Percentiles rank a stretch among this genome's conserved stretches.
Conservation (phyloP, 345 rosid genomes). For the Reutealis trisperma region DNA sequence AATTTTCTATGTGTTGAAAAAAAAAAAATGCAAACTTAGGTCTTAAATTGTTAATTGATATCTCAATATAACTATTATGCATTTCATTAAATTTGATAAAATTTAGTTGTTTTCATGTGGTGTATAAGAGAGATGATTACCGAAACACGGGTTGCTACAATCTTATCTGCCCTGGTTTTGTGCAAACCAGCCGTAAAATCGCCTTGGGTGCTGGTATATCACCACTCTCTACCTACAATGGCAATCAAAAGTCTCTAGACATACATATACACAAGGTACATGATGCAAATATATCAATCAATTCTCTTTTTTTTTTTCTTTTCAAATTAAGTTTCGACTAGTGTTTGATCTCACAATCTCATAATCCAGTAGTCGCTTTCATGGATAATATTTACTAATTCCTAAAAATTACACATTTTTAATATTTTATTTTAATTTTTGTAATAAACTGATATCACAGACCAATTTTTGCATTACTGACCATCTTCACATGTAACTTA, state of each 20-base stretch:
- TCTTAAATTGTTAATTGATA: background rate
- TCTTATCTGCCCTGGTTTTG: slow-evolving; percentile 39
- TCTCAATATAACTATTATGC: too few relatives aligned
- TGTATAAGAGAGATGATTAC: slow-evolving; percentile 30
- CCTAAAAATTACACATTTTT: too few relatives aligned
- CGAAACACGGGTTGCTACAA: slow-evolving; percentile 31
- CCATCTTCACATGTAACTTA: background rate
- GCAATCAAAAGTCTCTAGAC: slow-evolving; percentile 7
- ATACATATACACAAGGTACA: slow-evolving; percentile 16
- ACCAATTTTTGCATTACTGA: too few relatives aligned
- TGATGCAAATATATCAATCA: background rate
- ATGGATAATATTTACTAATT: too few relatives aligned
- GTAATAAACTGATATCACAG: too few relatives aligned
- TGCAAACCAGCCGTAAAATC: background rate
- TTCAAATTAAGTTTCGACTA: background rate
- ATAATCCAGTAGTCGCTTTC: too few relatives aligned
- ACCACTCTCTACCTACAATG: slow-evolving; percentile 22
- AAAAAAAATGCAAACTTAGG: background rate
- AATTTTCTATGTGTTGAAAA: too few relatives aligned
- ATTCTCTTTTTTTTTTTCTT: background rate
- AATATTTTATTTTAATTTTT: too few relatives aligned
- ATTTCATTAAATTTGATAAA: too few relatives aligned
- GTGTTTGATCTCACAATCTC: too few relatives aligned
- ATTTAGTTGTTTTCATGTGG: background rate
- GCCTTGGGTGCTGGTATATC: slow-evolving; percentile 15